These are phyloP conservation scores for Ceratobasidium sp. DNA, from an alignment of 1,284 basidiomycete genomes.

Conservation along the genomic window DNA sequence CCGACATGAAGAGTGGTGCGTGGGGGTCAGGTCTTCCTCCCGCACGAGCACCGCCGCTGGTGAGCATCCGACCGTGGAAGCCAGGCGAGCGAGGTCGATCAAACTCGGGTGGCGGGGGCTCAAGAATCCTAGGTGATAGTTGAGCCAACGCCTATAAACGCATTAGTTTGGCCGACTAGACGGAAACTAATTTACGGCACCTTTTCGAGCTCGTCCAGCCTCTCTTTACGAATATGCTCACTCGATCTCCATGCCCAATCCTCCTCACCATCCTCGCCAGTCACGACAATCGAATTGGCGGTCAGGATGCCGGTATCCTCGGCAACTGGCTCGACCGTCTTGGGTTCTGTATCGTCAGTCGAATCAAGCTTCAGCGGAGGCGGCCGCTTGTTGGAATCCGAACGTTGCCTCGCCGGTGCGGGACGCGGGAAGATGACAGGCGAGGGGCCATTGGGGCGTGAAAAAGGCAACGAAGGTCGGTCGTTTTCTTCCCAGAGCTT, in stretches of 20 bases:
- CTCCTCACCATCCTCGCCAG: conserved; percentile 11
- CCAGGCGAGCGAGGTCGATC: conserved; percentile 23
- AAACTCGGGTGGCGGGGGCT: conserved; percentile 27
- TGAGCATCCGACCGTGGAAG: conserved; percentile 22
- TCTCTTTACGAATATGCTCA: conserved; percentile 30
- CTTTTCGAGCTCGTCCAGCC: conserved; percentile 41
- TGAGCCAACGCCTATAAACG: conserved; percentile 30
- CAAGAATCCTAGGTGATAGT: conserved; percentile 30
- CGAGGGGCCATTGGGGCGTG: neutral
- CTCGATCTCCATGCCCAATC: conserved; percentile 32
- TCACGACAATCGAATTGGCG: conserved; percentile 15
- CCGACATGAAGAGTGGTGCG: conserved; percentile 32
- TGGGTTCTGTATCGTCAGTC: neutral
- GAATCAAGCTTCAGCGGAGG: conserved; percentile 21
- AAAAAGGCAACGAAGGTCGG: conserved; percentile 14
- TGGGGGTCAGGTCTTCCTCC: conserved; percentile 10
- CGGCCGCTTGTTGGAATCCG: conserved; percentile 20
- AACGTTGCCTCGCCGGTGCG: conserved; percentile 16
- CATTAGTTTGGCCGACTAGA: neutral
- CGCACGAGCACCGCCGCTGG: neutral
- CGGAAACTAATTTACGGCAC: conserved; percentile 6
- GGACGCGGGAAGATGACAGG: conserved; percentile 14
- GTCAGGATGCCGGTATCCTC: neutral
- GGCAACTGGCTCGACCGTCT: neutral
- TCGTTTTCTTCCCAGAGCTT: conserved; percentile 16